These are phyloP conservation scores for Candida germanica DNA, from an alignment of 805 yeast species.

Conservation along the genomic window DNA sequence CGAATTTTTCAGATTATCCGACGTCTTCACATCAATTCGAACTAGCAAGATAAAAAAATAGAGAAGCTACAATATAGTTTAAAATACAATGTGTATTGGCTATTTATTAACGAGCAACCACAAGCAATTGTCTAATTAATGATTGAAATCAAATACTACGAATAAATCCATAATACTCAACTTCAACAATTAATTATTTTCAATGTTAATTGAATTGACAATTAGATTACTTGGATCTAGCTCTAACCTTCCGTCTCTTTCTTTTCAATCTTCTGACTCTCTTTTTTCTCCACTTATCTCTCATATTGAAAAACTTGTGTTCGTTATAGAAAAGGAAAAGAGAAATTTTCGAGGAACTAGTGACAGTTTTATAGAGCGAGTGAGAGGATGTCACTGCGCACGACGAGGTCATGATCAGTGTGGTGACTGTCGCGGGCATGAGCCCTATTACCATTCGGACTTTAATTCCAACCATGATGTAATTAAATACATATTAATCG, in stretches of 20 bases:
- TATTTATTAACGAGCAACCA: constrained; percentile 6
- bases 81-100: constrained; percentile 7
- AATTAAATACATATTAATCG: too few species aligned
- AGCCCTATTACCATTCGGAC: too few species aligned
- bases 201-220: constrained; percentile 2
- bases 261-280: constrained; percentile 99
- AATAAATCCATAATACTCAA: too few species aligned
- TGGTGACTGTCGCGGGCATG: constrained; percentile 4
- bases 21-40: too few species aligned
- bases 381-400: constrained; percentile 1
- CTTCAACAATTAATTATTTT: neutral
- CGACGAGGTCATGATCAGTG: too few species aligned
- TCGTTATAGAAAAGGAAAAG: constrained; percentile 17
- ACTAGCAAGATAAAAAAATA: too few species aligned
- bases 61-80: neutral
- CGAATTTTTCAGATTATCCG: too few species aligned
- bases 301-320: constrained; percentile 53
- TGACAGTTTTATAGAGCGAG: constrained; percentile 6
- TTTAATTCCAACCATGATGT: too few species aligned
- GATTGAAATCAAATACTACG: neutral
- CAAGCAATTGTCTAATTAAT: neutral
- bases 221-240: constrained; percentile 95
- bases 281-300: constrained; percentile 99
- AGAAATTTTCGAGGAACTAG: constrained; percentile 9
- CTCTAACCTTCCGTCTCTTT: constrained; percentile 99